Percentiles rank a stretch among this genome's conserved stretches.
phyloP scores from a whole-genome alignment of 1,284 basidiomycete species.

The Heterobasidion parviporum region DNA sequence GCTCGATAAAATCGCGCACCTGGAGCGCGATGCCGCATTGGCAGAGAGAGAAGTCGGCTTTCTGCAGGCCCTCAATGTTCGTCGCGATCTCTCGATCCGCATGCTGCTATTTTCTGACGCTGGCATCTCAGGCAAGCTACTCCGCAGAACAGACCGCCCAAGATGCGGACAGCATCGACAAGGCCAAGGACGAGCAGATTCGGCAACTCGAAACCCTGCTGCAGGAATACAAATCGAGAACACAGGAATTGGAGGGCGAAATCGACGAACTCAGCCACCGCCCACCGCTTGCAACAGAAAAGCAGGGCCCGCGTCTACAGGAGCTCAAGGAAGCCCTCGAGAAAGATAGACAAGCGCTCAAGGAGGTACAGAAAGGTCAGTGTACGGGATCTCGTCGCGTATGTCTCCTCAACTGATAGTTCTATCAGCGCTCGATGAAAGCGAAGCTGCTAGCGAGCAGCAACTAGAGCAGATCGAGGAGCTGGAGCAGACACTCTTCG shows the following conservation, averaged over 20 bases:
- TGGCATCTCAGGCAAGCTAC: slow-evolving; percentile 43
- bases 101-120: background rate
- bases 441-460: slow-evolving; percentile 24
- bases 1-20: slow-evolving; percentile 34
- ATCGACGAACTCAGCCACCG: slow-evolving; percentile 30
- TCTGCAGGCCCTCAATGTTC: slow-evolving; percentile 52
- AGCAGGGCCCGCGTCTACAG: slow-evolving; percentile 22
- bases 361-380: slow-evolving; percentile 37
- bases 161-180: slow-evolving; percentile 21
- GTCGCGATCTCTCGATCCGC: slow-evolving; percentile 17
- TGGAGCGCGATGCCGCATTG: slow-evolving; percentile 37
- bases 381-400: background rate
- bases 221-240: slow-evolving; percentile 42
- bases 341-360: slow-evolving; percentile 28
- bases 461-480: slow-evolving; percentile 48
- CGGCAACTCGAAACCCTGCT: slow-evolving; percentile 52
- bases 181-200: slow-evolving; percentile 33
- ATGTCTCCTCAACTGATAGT: background rate
- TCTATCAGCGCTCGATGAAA: slow-evolving; percentile 34
- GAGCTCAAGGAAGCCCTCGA: slow-evolving; percentile 36
- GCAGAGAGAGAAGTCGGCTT: slow-evolving; percentile 56
- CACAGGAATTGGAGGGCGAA: slow-evolving; percentile 35
- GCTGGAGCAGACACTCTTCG: slow-evolving; percentile 67
- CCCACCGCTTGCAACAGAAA: slow-evolving; percentile 14
- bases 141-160: slow-evolving; percentile 40